Percentiles rank a stretch among this genome's conserved stretches.
These are phyloP conservation scores for Quercus cerris DNA, from an alignment of 306 rosid genomes.

Conservation along the genomic window DNA sequence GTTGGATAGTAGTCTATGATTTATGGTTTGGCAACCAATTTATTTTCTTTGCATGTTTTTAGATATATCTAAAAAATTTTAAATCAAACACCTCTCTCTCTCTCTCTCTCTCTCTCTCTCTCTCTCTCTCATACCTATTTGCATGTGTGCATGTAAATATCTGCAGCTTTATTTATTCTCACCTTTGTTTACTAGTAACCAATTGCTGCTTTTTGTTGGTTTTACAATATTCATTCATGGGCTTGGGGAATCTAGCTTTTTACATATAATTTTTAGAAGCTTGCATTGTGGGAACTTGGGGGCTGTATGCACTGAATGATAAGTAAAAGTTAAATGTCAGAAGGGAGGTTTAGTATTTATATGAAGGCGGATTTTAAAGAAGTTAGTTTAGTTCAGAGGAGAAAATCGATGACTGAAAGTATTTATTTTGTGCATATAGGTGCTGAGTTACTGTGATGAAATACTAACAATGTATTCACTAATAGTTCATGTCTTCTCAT, in stretches of 20 bases:
- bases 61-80: not conserved
- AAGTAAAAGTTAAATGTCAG: not conserved
- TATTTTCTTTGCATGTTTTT: not conserved
- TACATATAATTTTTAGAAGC: not conserved
- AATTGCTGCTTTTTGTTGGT: not conserved
- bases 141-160: not conserved
- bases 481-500: constrained; percentile 16
- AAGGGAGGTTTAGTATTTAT: not conserved
- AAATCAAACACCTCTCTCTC: not conserved
- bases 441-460: not conserved
- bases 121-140: not conserved
- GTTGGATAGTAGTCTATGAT: not conserved
- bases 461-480: not conserved
- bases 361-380: not conserved
- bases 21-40: not conserved
- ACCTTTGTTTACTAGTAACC: not conserved
- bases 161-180: not conserved
- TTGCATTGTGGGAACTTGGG: not conserved
- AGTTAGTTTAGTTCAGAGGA: not conserved
- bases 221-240: not conserved
- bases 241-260: not conserved
- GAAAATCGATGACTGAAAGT: not conserved
- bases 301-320: not conserved
- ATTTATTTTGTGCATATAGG: not conserved
- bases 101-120: too few species aligned